These are phyloP conservation scores for Metschnikowia vanudenii DNA, from an alignment of 805 yeast species.

Conservation along the genomic window DNA sequence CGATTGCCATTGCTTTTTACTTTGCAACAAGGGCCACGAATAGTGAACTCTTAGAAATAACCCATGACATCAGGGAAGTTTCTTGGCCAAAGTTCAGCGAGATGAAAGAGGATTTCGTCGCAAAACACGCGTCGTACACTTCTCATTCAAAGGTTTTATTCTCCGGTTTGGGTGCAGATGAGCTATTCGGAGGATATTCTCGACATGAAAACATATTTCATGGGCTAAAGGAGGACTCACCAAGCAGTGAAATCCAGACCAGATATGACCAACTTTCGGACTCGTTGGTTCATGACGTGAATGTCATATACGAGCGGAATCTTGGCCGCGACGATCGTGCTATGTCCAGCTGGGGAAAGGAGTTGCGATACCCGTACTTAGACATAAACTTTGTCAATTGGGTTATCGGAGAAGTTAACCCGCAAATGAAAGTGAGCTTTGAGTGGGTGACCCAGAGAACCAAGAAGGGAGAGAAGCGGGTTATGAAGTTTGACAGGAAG, in stretches of 20 bases:
- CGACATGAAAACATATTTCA: slow-evolving; percentile 63
- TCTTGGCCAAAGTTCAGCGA: slow-evolving; percentile 18
- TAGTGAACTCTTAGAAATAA: slow-evolving; percentile 8
- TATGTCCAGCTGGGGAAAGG: slow-evolving; percentile 82
- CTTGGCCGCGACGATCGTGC: slow-evolving; percentile 92
- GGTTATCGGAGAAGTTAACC: slow-evolving; percentile 48
- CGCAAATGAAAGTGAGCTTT: slow-evolving; percentile 42
- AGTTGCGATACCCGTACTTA: slow-evolving; percentile 82
- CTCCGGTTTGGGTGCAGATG: slow-evolving; percentile 97
- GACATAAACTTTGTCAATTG: slow-evolving; percentile 58
- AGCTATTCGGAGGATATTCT: slow-evolving; percentile 92
- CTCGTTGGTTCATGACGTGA: slow-evolving; percentile 70
- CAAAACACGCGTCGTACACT: slow-evolving; percentile 28
- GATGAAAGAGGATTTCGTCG: neutral
- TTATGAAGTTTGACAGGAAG: slow-evolving; percentile 42
- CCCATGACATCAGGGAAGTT: neutral
- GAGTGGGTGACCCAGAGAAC: slow-evolving; percentile 25
- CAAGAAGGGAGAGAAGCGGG: slow-evolving; percentile 29
- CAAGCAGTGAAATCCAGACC: slow-evolving; percentile 13
- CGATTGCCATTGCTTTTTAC: slow-evolving; percentile 93
- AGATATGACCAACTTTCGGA: slow-evolving; percentile 43
- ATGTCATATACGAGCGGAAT: slow-evolving; percentile 73
- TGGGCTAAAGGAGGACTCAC: slow-evolving; percentile 21
- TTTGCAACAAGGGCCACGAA: slow-evolving; percentile 66
- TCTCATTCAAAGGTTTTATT: slow-evolving; percentile 68